Conservation (phyloP, 495 filamentous ascomycete genomes). For the Chaetomium fimeti region DNA sequence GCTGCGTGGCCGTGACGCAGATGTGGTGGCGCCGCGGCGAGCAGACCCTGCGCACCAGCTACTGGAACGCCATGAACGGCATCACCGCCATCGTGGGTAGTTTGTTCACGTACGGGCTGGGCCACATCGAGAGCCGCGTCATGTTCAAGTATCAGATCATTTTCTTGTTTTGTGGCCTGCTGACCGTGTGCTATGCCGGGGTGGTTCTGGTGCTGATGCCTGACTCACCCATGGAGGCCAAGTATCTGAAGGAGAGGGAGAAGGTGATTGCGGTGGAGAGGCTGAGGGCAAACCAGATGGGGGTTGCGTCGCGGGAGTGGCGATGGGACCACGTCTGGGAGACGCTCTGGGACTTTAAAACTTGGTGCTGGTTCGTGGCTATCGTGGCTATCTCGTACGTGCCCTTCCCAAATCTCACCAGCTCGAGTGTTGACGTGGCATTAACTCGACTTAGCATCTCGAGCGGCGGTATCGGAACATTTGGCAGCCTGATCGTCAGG, state of each 20-base stretch:
- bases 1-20: slow-evolving; percentile 53
- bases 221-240: slow-evolving; percentile 59
- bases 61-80: slow-evolving; percentile 56
- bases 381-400: slow-evolving; percentile 50
- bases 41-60: slow-evolving; percentile 51
- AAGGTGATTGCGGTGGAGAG: slow-evolving; percentile 61
- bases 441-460: slow-evolving; percentile 28
- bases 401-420: background rate
- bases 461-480: slow-evolving; percentile 59
- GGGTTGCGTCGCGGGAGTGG: slow-evolving; percentile 44
- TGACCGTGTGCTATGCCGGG: slow-evolving; percentile 46
- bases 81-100: slow-evolving; percentile 49
- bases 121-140: slow-evolving; percentile 53
- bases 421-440: background rate
- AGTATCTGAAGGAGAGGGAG: slow-evolving; percentile 58
- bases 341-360: slow-evolving; percentile 61
- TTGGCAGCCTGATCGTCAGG: slow-evolving; percentile 63
- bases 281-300: slow-evolving; percentile 48
- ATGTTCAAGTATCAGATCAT: slow-evolving; percentile 61
- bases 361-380: slow-evolving; percentile 61
- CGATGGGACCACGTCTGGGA: slow-evolving; percentile 55
- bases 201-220: slow-evolving; percentile 51
- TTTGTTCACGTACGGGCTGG: slow-evolving; percentile 59
- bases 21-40: slow-evolving; percentile 56
- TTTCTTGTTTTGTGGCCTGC: slow-evolving; percentile 54